A percentile compares a stretch with the other conserved stretches of the same genome.
Evolutionary conservation across 805 yeast genomes (phyloP).

Genomic region (Suhomyces xylopsoci): DNA sequence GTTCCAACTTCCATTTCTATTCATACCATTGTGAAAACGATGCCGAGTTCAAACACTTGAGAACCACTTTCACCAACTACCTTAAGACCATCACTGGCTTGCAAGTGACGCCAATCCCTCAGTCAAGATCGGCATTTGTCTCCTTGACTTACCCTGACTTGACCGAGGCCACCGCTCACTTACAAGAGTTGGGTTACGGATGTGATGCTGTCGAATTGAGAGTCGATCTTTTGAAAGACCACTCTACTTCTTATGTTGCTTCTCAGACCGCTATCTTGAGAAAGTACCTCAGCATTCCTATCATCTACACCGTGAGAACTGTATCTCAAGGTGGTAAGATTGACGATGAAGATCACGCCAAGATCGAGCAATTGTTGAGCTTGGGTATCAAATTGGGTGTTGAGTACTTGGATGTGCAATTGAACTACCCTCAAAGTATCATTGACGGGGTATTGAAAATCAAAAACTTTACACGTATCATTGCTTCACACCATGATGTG

Average conservation of each 20-base stretch:
- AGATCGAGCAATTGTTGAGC: slow-evolving; percentile 48
- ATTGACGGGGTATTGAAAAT: slow-evolving; percentile 49
- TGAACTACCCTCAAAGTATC: slow-evolving; percentile 59
- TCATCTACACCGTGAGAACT: slow-evolving; percentile 78
- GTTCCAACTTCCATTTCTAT: slow-evolving; percentile 74
- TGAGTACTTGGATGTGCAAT: slow-evolving; percentile 77
- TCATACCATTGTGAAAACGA: slow-evolving; percentile 66
- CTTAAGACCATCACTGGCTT: slow-evolving; percentile 62
- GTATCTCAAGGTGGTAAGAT: slow-evolving; percentile 78
- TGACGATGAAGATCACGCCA: slow-evolving; percentile 52
- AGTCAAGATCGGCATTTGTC: slow-evolving; percentile 60
- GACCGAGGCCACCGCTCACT: slow-evolving; percentile 37
- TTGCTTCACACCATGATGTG: slow-evolving; percentile 82
- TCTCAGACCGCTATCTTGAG: slow-evolving; percentile 73
- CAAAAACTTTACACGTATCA: slow-evolving; percentile 63
- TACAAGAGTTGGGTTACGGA: slow-evolving; percentile 61
- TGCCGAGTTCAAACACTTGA: slow-evolving; percentile 53
- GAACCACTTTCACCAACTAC: slow-evolving; percentile 56
- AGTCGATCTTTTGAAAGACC: slow-evolving; percentile 63
- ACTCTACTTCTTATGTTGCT: slow-evolving; percentile 55
- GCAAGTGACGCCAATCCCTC: slow-evolving; percentile 36
- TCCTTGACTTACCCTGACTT: slow-evolving; percentile 70
- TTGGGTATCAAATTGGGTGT: slow-evolving; percentile 76
- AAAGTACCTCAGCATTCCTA: slow-evolving; percentile 63
- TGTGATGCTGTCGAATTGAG: slow-evolving; percentile 80